Evolutionary conservation across 257 asterid species (phyloP).

Genomic region (Nicotiana sylvestris): DNA sequence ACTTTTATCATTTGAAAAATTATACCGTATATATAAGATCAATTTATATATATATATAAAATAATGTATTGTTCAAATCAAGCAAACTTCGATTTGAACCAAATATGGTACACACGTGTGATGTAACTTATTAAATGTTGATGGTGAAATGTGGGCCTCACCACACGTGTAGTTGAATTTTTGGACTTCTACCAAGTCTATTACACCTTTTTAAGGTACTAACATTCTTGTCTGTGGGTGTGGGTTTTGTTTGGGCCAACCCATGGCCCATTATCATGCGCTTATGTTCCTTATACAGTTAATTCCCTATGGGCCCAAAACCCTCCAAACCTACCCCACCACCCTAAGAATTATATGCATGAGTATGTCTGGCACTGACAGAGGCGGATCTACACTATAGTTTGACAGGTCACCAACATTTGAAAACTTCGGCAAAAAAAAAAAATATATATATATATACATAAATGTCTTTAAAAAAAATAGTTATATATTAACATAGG

Average conservation of each 20-base stretch:
- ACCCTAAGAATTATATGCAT: neutral
- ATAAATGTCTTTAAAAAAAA: no score
- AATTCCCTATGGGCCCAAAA: neutral
- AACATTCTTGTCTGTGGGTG: slow-evolving; percentile 4
- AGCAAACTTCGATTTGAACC: neutral
- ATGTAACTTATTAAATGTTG: neutral
- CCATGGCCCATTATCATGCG: slow-evolving; percentile 7
- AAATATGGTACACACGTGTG: neutral
- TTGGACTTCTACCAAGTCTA: neutral
- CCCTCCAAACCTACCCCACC: no score
- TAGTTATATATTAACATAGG: no score
- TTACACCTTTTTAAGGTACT: neutral
- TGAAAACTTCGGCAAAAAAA: no score
- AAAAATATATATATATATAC: no score
- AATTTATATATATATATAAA: no score
- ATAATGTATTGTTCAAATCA: no score
- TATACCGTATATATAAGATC: no score
- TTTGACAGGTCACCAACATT: no score
- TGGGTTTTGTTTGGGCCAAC: slow-evolving; percentile 7
- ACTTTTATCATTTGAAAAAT: no score
- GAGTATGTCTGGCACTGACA: neutral
- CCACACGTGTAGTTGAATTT: slow-evolving; percentile 6
- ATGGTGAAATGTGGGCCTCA: slow-evolving; percentile 15
- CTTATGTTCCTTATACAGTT: neutral
- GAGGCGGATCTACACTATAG: no score